A percentile compares a stretch with the other conserved stretches of the same genome.
Evolutionary conservation across 2,329 filamentous ascomycete species (phyloP).

Genomic region (Fusarium torreyae): DNA sequence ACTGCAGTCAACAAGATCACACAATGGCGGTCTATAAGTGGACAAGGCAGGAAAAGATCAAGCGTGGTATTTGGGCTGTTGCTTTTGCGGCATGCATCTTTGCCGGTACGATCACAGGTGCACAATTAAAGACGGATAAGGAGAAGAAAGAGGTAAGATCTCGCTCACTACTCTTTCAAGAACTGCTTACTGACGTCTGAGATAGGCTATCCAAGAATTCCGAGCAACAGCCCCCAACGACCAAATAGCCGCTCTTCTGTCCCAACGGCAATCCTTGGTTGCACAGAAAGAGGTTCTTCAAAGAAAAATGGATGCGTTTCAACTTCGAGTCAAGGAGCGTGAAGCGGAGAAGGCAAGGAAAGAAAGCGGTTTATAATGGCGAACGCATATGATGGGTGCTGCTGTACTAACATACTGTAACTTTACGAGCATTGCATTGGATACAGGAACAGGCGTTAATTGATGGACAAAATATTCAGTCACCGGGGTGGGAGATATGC

Average conservation of each 20-base stretch:
- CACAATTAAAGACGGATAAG: conserved; percentile 64
- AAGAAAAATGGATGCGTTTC: conserved; percentile 59
- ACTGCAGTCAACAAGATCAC: not conserved
- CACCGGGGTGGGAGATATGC: not conserved
- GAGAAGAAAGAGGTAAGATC: conserved; percentile 61
- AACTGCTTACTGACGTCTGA: not conserved
- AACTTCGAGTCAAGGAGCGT: conserved; percentile 58
- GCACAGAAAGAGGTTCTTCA: conserved; percentile 59
- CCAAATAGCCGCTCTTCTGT: conserved; percentile 62
- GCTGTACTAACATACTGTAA: conserved; percentile 36
- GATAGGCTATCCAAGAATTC: conserved; percentile 56
- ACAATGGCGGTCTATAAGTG: conserved; percentile 44
- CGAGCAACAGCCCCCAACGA: conserved; percentile 59
- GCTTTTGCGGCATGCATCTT: conserved; percentile 64
- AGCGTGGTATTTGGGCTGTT: conserved; percentile 57
- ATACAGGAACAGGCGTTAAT: conserved; percentile 30
- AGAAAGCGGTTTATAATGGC: conserved; percentile 19
- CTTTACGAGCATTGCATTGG: conserved; percentile 17
- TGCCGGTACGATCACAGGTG: conserved; percentile 65
- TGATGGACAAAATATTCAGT: not conserved
- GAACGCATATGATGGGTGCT: not conserved
- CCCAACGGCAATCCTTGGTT: conserved; percentile 58
- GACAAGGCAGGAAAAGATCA: conserved; percentile 55
- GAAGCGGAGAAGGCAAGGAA: conserved; percentile 50
- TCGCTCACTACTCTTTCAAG: not conserved